Base-by-base conservation (phyloP, 345 rosid species). In the Geranium rotundifolium region DNA sequence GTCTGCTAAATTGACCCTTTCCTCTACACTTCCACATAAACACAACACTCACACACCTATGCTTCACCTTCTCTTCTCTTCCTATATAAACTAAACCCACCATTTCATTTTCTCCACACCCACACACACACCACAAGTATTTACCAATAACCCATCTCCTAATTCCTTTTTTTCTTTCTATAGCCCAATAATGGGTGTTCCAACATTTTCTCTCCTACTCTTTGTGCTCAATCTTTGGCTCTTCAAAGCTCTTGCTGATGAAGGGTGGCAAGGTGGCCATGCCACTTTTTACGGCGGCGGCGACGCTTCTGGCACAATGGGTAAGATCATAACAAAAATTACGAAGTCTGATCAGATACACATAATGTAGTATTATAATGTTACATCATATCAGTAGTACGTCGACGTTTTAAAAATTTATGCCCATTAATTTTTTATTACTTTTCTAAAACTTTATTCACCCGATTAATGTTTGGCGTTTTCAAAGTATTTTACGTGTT, bases 221-320 rank as follows among this genome's bases (percentile, higher is more conserved):
- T 69, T 71, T 39, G 57, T 58, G 50, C 67, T 82, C 69, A 59
- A 55, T 59, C 46, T 80, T 6, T 73, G 78, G 72, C 55, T 84
- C 46, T 57, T 37, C 17, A 75, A 57, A n/a, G 52, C 77, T 68
- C 75, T 23, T 67, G 91, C 76, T 8, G 86, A 88, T 67, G 95
- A 87, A 16, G 91, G 90, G 7, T 88, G 97, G 96, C 67, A 81
- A 75, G 56, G 88, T 50, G 90, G 83, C 12, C 91, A 85, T 64
- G 95, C 90, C 50, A 87, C 95, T 4, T 87, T 87, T 69, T 87
- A 87, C 61, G 95, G 95, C 13, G 95, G 90, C 3, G 88, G 81
- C 0, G 95, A 87, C 59, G 95, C 95, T 58, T 85, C 95, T 29
- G 87, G 90, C 79, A 87, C 95, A 19, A 87, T 87, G 90, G 91